These are phyloP conservation scores for Leishmania gerbilli DNA, from an alignment of 208 protist genomes.

Conservation along the genomic window DNA sequence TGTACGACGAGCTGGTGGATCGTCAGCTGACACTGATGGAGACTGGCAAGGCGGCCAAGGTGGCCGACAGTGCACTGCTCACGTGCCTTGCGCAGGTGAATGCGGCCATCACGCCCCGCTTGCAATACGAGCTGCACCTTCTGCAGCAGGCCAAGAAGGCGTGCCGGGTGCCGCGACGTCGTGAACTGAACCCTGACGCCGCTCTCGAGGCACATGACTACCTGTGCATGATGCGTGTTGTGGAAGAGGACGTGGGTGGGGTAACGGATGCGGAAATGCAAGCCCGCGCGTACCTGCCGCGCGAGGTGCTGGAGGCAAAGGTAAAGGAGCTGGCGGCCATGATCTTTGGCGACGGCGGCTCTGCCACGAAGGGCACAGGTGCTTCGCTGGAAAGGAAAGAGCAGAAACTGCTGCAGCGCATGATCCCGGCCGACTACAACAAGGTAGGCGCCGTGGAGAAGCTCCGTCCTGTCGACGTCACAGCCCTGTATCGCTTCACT, in stretches of 20 bases:
- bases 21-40: constrained; percentile 83
- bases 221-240: constrained; percentile 90
- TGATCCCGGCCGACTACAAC: constrained; percentile 72
- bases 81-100: constrained; percentile 66
- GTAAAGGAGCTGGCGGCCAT: constrained; percentile 46
- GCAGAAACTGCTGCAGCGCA: constrained; percentile 67
- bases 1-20: constrained; percentile 80
- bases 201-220: constrained; percentile 77
- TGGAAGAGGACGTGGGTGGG: constrained; percentile 69
- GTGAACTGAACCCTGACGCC: constrained; percentile 72
- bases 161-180: constrained; percentile 55
- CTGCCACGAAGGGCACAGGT: constrained; percentile 7
- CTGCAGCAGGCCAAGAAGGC: constrained; percentile 62
- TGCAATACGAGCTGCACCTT: constrained; percentile 60
- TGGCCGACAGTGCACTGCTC: constrained; percentile 59
- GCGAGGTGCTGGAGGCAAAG: constrained; percentile 59
- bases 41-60: constrained; percentile 65
- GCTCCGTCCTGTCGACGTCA: constrained; percentile 79
- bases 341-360: constrained; percentile 31
- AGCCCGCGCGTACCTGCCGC: constrained; percentile 72
- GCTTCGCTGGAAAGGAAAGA: constrained; percentile 76
- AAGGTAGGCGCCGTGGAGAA: constrained; percentile 81
- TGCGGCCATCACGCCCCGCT: constrained; percentile 41
- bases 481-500: constrained; percentile 75
- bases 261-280: constrained; percentile 80